phyloP scores from a whole-genome alignment of 176 grass and related monocot species.

The Carex pumila region DNA sequence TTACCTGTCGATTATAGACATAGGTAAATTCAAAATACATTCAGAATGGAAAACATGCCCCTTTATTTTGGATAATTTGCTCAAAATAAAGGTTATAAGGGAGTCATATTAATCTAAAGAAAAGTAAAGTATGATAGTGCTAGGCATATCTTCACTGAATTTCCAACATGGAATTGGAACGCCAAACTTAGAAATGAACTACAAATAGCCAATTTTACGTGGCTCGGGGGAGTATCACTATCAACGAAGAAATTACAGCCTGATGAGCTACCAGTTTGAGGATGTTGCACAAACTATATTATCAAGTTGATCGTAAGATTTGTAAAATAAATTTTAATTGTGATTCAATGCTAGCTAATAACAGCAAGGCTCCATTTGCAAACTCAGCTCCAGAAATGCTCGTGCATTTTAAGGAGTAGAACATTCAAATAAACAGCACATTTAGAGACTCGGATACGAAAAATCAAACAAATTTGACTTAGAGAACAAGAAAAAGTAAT shows the following conservation, averaged over 20 bases:
- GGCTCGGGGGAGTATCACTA: background rate
- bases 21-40: background rate
- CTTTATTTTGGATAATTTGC: background rate
- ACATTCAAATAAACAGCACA: background rate
- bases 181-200: background rate
- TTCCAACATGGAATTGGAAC: background rate
- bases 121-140: background rate
- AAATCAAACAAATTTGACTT: slow-evolving; percentile 14
- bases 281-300: background rate
- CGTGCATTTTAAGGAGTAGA: background rate
- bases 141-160: background rate
- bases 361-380: background rate
- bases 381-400: background rate
- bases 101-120: background rate
- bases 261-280: background rate
- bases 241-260: background rate
- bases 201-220: background rate
- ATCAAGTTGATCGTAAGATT: background rate
- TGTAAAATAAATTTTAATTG: background rate
- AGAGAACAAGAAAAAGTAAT: slow-evolving; percentile 29
- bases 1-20: slow-evolving; percentile 40
- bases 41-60: background rate
- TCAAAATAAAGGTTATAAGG: background rate
- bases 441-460: background rate
- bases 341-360: background rate